phyloP scores from a whole-genome alignment of 2,329 filamentous ascomycete genomes.

The Apiospora rasikravindrae region DNA sequence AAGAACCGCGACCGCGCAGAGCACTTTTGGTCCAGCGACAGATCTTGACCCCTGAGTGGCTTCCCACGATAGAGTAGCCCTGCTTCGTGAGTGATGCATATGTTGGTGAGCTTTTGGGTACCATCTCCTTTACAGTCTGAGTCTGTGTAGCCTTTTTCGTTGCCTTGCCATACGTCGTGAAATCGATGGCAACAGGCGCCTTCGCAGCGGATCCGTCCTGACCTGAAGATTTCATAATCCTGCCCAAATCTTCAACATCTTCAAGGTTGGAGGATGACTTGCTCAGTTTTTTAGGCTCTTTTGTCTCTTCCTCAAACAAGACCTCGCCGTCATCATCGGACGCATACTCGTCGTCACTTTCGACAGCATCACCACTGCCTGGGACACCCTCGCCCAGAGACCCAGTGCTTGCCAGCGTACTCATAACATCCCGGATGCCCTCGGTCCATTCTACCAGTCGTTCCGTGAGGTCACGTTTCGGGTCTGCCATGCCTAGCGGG shows the following conservation, averaged over 20 bases:
- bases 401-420: slow-evolving; percentile 65
- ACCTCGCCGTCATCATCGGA: slow-evolving; percentile 62
- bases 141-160: slow-evolving; percentile 52
- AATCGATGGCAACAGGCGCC: slow-evolving; percentile 78
- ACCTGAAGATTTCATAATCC: slow-evolving; percentile 60
- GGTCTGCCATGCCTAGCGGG: slow-evolving; percentile 86
- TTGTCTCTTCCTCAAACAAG: slow-evolving; percentile 53
- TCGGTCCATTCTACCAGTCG: slow-evolving; percentile 78
- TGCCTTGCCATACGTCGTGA: slow-evolving; percentile 72
- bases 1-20: slow-evolving; percentile 88
- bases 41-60: slow-evolving; percentile 95
- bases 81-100: slow-evolving; percentile 91
- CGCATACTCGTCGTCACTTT: slow-evolving; percentile 80
- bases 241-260: slow-evolving; percentile 85
- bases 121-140: slow-evolving; percentile 82
- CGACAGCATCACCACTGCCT: slow-evolving; percentile 81
- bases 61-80: slow-evolving; percentile 93
- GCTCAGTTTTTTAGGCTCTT: slow-evolving; percentile 47
- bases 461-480: slow-evolving; percentile 72
- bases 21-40: slow-evolving; percentile 99
- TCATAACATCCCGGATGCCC: slow-evolving; percentile 75
- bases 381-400: slow-evolving; percentile 68
- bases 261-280: slow-evolving; percentile 58
- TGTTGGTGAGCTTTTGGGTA: slow-evolving; percentile 87
- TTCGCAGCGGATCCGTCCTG: slow-evolving; percentile 36